These are phyloP conservation scores for Biscogniauxia mediterranea DNA, from an alignment of 2,329 filamentous ascomycete species.

Conservation along the genomic window DNA sequence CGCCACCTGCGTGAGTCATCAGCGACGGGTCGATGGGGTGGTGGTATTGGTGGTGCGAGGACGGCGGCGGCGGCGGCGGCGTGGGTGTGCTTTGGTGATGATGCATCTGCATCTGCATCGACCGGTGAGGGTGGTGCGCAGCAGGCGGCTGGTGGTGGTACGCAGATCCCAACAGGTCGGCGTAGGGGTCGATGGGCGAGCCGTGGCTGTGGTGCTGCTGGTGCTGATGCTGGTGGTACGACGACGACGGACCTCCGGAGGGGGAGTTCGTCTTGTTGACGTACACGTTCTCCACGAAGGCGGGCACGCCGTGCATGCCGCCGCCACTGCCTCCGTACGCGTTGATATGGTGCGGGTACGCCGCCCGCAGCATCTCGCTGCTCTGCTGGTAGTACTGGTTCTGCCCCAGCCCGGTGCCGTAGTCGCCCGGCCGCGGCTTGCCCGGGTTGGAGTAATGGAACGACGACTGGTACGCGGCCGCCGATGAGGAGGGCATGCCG, in stretches of 20 bases:
- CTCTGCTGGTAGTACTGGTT: constrained; percentile 40
- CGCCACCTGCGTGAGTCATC: constrained; percentile 12
- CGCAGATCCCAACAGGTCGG: neutral
- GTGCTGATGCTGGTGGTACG: neutral
- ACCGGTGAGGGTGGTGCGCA: neutral
- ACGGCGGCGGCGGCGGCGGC: constrained; percentile 7
- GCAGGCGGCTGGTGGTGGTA: neutral
- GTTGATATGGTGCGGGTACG: constrained; percentile 19
- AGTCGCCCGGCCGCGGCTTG: constrained; percentile 39
- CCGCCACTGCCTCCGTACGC: constrained; percentile 5
- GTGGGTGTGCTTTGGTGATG: neutral
- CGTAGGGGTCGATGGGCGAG: neutral
- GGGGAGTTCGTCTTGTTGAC: constrained; percentile 27
- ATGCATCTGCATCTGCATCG: neutral
- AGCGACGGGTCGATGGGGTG: constrained; percentile 20
- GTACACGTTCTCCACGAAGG: constrained; percentile 24
- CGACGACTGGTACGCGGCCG: constrained; percentile 27
- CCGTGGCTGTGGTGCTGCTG: constrained; percentile 1
- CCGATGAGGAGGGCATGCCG: constrained; percentile 7
- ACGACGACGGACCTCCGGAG: constrained; percentile 4
- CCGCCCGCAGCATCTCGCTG: constrained; percentile 17
- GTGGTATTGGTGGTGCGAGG: constrained; percentile 1
- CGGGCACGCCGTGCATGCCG: constrained; percentile 4
- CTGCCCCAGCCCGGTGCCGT: constrained; percentile 31
- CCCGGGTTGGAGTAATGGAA: constrained; percentile 37